A percentile compares a stretch with the other conserved stretches of the same genome.
phyloP scores from a whole-genome alignment of 225 moss, liverwort and hornwort genomes.

The Pseudisothecium myosuroides region DNA sequence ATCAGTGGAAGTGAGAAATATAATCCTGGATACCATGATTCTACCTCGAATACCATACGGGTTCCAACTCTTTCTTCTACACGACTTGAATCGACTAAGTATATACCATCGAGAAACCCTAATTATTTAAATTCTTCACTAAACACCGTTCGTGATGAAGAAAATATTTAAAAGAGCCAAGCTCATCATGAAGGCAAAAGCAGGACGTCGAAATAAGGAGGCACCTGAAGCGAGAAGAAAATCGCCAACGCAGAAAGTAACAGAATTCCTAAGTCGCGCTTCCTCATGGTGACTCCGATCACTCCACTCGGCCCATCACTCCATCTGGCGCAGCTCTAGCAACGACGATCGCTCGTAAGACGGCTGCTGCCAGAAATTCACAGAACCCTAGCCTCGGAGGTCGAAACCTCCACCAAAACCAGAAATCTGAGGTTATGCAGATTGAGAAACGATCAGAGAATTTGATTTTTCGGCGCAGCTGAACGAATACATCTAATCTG shows the following conservation, averaged over 20 bases:
- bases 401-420: not conserved
- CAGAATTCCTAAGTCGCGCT: constrained; percentile 37
- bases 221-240: constrained; percentile 33
- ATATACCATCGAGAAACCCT: not conserved
- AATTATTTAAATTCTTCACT: not conserved
- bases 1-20: not conserved
- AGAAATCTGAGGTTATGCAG: not conserved
- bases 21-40: not conserved
- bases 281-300: constrained; percentile 22
- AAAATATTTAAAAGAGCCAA: not conserved
- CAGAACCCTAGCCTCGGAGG: not conserved
- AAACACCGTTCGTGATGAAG: not conserved
- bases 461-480: not conserved
- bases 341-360: not conserved
- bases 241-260: constrained; percentile 29
- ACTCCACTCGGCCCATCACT: not conserved
- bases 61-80: not conserved
- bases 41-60: not conserved
- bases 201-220: not conserved
- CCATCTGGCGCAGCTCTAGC: not conserved
- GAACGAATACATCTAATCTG: not conserved
- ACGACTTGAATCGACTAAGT: not conserved
- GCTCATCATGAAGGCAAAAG: not conserved
- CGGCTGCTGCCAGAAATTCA: not conserved
- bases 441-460: not conserved